Conservation (phyloP, 1,139 yeast species). For the Suhomyces kunorum region DNA sequence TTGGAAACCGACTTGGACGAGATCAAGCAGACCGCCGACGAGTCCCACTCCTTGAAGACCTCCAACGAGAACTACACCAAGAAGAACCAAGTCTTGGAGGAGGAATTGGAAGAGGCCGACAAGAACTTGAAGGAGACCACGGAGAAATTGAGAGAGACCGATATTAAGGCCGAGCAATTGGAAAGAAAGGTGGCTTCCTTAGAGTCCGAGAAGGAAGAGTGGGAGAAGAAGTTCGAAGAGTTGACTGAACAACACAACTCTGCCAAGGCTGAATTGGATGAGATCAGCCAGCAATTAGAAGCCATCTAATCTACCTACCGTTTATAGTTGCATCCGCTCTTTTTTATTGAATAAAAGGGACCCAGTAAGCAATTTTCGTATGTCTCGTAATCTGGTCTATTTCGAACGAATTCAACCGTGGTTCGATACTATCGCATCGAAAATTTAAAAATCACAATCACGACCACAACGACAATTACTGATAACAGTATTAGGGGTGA, state of each 20-base stretch:
- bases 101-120: slow-evolving; percentile 91
- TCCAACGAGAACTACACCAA: slow-evolving; percentile 88
- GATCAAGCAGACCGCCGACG: slow-evolving; percentile 88
- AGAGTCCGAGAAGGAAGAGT: slow-evolving; percentile 88
- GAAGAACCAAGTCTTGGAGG: slow-evolving; percentile 91
- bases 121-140: slow-evolving; percentile 91
- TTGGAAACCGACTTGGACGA: slow-evolving; percentile 78
- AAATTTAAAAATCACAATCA: not conserved
- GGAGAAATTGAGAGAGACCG: slow-evolving; percentile 92
- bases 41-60: slow-evolving; percentile 84
- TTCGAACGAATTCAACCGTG: not conserved
- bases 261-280: slow-evolving; percentile 90
- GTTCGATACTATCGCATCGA: slow-evolving; percentile 5
- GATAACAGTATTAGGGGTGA: not conserved
- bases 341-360: slow-evolving; percentile 12
- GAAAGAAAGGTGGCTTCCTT: slow-evolving; percentile 92
- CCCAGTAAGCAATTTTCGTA: not conserved
- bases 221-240: slow-evolving; percentile 92
- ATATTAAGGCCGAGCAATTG: slow-evolving; percentile 94
- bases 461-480: not conserved
- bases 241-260: slow-evolving; percentile 75
- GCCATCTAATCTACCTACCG: slow-evolving; percentile 52
- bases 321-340: slow-evolving; percentile 14
- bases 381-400: too few species aligned
- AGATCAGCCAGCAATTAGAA: slow-evolving; percentile 91